Base-by-base conservation (phyloP, 371 early-diverging fungal species). In the Mortierella sp. region DNA sequence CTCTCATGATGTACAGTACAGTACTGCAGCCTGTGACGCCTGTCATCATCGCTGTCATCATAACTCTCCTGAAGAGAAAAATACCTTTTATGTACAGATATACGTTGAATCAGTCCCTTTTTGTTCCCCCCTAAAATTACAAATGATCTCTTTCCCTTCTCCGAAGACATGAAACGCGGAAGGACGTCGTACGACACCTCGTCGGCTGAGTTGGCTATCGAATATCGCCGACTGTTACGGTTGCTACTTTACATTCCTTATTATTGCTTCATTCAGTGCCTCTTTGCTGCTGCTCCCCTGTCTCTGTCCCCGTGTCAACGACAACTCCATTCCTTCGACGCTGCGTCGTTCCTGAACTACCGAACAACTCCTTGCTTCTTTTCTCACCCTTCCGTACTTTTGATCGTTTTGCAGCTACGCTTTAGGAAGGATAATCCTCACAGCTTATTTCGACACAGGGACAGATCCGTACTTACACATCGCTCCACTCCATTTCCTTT, bases 121-220 rank as follows among this genome's bases (percentile, higher is more conserved):
- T 34, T 31, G 30, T 19, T 52, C 39, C 60, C 51, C 60, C 60
- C 44, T 6, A 43, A 49, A 39, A 49, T 42, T n/a, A 53, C 32
- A 44, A 44, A 44, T 8, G 21, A 4, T 4, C 19, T 44, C 21
- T 14, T n/a, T n/a, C 9, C 19, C 31, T 39, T 53, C 51, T 50
- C 9, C 32, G 53, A 37, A 39, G 53, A 58, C 51, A 60, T 60
- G 60, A 60, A 60, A 60, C 60, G 60, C 60, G 43, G 51, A 39
- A 60, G 60, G 28, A 52, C 52, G 46, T 23, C 30, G 19, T 17
- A 27, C 39, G 59, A 49, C 50, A 34, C 37, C 59, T 50, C 19
- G 17, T 50, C 42, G 37, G 11, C 37, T 34, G 37, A 34, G 11
- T 7, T 34, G 34, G 5, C 34, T 34, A 11, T 34, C 11, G 14